Evolutionary conservation across 2,329 filamentous ascomycete species (phyloP), one percentile per base, ranked within the genome.

Genomic region (Coleophoma eucalyptorum): DNA sequence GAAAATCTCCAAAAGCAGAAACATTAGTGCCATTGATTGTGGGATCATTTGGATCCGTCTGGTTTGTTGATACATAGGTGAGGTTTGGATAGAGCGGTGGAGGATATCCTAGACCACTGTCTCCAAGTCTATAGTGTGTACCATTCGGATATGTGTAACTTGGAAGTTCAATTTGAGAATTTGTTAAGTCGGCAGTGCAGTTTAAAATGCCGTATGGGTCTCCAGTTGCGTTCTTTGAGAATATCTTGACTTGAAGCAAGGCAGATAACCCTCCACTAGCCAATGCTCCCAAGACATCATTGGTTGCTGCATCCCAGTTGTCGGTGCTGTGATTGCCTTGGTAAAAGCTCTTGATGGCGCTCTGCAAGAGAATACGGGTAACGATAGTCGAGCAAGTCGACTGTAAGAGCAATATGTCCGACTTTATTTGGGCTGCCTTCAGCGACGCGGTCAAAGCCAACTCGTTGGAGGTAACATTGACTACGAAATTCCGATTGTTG

Each of bases 371-470:
- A 18, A 86, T 67, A 53, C 84, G 75, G 0, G 89, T 91, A 6
- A 86, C 76, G 42, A 94, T 86, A 49, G 87, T 86, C 50, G 78
- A 76, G 63, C 85, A 87, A 52, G 84, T 86, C 32, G 87, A 87
- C 70, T 91, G 82, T 58, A 96, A 82, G 47, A 96, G 78, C 47
- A 89, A 77, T 50, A 97, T 79, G 65, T 90, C 88, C 48, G 89
- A 86, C 5, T 87, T 77, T 55, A 97, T 79, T 64, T 93, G 87
- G 31, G 88, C 84, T 18, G 91, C 87, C 68, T 96, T 96, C 64
- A 96, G 83, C 3, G 88, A 91, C 6, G 92, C 92, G 1, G 90
- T 90, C 55, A 96, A 76, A 21, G 84, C 74, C 44, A 97, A 80
- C 47, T 85, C 80, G 47, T 80, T 76, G 12, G 80, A 70, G 44